Percentiles rank a stretch among this genome's conserved stretches.
phyloP scores from a whole-genome alignment of 148 eudicot genomes.

The Tetragonia tetragonoides region DNA sequence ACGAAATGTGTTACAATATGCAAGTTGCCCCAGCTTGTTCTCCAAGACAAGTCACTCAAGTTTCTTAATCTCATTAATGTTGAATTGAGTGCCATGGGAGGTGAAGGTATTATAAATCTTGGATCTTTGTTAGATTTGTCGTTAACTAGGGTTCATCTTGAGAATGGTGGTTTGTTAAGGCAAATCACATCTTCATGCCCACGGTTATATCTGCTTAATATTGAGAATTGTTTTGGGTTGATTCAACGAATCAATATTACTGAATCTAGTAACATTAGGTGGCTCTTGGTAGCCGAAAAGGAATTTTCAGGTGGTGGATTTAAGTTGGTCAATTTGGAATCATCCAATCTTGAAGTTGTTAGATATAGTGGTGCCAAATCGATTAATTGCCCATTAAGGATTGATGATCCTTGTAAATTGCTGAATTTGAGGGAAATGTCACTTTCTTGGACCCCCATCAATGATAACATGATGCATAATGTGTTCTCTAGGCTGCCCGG shows the following conservation, averaged over 20 bases:
- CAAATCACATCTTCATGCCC: background rate
- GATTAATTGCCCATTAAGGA: background rate
- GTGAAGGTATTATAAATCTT: background rate
- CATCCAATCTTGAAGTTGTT: too few species aligned
- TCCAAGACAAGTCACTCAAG: background rate
- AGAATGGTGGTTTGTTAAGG: background rate
- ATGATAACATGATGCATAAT: background rate
- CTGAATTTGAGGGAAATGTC: background rate
- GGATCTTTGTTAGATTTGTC: background rate
- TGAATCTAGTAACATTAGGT: background rate
- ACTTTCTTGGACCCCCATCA: background rate
- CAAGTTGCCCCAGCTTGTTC: background rate
- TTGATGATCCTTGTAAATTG: background rate
- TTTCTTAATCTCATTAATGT: background rate
- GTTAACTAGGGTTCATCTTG: background rate
- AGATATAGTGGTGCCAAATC: too few species aligned
- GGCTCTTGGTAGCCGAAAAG: too few species aligned
- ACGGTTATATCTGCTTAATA: background rate
- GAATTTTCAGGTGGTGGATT: too few species aligned
- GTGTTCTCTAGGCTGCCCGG: background rate
- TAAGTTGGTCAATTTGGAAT: background rate
- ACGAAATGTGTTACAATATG: background rate
- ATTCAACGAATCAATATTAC: background rate
- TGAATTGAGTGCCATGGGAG: background rate
- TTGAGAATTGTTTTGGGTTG: background rate